Evolutionary conservation across 257 asterid species (phyloP).

Genomic region (Lycium barbarum): DNA sequence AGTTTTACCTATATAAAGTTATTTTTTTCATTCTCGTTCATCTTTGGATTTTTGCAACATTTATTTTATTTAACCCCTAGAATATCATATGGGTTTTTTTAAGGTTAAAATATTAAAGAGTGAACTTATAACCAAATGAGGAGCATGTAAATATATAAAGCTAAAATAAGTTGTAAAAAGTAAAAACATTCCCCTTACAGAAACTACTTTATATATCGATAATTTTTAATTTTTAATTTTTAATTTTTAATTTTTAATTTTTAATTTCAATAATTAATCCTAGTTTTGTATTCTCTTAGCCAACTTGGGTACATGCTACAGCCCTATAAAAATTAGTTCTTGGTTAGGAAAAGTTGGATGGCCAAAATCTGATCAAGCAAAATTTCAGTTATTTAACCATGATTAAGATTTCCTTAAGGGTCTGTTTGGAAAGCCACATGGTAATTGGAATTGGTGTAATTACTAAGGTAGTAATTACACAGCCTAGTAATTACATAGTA

Average conservation of each 20-base stretch:
- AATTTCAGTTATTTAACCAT: not conserved
- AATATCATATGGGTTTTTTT: too few species aligned
- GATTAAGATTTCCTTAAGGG: not conserved
- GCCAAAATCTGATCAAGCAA: not conserved
- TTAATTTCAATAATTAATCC: not conserved
- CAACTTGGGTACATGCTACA: not conserved
- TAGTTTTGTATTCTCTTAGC: not conserved
- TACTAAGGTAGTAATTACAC: too few species aligned
- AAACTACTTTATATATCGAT: not conserved
- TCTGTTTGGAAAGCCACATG: too few species aligned
- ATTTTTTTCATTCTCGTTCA: not conserved
- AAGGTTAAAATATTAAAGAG: too few species aligned
- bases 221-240: not conserved
- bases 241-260: not conserved
- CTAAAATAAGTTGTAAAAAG: too few species aligned
- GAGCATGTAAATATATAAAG: not conserved
- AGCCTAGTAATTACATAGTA: too few species aligned
- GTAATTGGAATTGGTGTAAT: too few species aligned
- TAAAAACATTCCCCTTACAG: not conserved
- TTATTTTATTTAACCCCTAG: too few species aligned
- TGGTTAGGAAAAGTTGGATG: not conserved
- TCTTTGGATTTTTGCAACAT: too few species aligned
- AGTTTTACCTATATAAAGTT: too few species aligned
- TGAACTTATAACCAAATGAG: not conserved
- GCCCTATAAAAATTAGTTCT: not conserved